These are phyloP conservation scores for Fraxinus floribunda DNA, from an alignment of 305 asterid species.

Conservation along the genomic window DNA sequence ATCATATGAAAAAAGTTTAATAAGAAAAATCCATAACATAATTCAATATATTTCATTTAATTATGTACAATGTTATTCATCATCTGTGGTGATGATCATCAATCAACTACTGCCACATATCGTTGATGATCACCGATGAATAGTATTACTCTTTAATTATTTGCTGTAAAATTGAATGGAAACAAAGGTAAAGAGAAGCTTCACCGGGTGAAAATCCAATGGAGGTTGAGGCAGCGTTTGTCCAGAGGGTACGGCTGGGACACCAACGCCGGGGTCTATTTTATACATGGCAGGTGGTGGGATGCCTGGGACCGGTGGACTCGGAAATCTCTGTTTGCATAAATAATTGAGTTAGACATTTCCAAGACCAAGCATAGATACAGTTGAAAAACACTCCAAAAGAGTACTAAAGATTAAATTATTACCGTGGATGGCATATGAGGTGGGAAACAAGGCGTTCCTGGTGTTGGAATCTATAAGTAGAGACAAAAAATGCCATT, in stretches of 20 bases:
- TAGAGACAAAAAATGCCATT: not conserved
- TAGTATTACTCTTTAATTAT: not conserved
- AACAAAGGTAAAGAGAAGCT: not conserved
- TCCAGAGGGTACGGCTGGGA: slow-evolving; percentile 33
- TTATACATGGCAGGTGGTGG: slow-evolving; percentile 52
- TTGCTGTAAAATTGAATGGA: not conserved
- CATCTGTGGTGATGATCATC: not conserved
- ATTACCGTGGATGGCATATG: slow-evolving; percentile 46
- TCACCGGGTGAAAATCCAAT: slow-evolving; percentile 67
- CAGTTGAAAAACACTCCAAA: slow-evolving; percentile 14
- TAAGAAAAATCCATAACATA: not conserved
- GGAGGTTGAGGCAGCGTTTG: slow-evolving; percentile 55
- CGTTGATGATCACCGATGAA: not conserved
- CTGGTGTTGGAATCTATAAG: slow-evolving; percentile 51
- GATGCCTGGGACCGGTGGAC: slow-evolving; percentile 46
- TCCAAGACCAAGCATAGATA: not conserved
- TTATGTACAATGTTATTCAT: not conserved
- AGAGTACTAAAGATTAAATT: not conserved
- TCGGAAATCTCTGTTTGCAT: slow-evolving; percentile 50
- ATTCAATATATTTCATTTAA: not conserved
- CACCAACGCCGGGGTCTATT: slow-evolving; percentile 40
- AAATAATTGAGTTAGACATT: not conserved
- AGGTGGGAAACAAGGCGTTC: slow-evolving; percentile 57
- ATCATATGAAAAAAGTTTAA: not conserved
- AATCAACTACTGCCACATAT: not conserved